These are phyloP conservation scores for Penicillium dipodomyicola DNA, from an alignment of 495 filamentous ascomycete genomes.

Conservation along the genomic window DNA sequence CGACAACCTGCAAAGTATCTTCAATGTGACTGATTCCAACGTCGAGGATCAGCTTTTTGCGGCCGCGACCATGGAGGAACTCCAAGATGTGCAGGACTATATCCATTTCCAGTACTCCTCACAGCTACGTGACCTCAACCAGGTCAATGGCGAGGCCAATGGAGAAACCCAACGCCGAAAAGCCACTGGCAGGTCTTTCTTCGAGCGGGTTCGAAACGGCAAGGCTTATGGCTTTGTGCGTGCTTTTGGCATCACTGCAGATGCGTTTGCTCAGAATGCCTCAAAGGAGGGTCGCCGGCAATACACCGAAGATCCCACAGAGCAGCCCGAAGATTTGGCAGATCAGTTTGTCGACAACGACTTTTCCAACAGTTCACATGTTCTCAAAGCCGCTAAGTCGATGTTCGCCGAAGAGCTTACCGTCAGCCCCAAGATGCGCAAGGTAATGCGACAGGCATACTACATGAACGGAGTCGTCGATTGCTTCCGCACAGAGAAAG, in stretches of 20 bases:
- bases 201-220: conserved; percentile 76
- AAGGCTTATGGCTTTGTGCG: conserved; percentile 79
- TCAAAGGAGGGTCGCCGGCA: conserved; percentile 72
- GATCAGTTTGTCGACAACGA: conserved; percentile 69
- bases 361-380: conserved; percentile 72
- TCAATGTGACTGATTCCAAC: conserved; percentile 50
- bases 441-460: conserved; percentile 74
- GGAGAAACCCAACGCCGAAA: conserved; percentile 69
- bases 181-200: conserved; percentile 68
- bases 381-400: conserved; percentile 71
- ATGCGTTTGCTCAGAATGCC: conserved; percentile 81
- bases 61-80: conserved; percentile 81
- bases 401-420: conserved; percentile 92
- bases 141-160: conserved; percentile 52
- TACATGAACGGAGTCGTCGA: conserved; percentile 80
- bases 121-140: conserved; percentile 70
- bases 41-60: conserved; percentile 76
- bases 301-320: conserved; percentile 76
- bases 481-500: conserved; percentile 89
- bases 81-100: conserved; percentile 96
- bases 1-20: conserved; percentile 61
- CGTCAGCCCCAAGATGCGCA: conserved; percentile 85
- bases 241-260: conserved; percentile 86
- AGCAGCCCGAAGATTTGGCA: conserved; percentile 80
- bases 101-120: conserved; percentile 90